Conservation (phyloP, 2,329 filamentous ascomycete species). For the Metarhizium brunneum region DNA sequence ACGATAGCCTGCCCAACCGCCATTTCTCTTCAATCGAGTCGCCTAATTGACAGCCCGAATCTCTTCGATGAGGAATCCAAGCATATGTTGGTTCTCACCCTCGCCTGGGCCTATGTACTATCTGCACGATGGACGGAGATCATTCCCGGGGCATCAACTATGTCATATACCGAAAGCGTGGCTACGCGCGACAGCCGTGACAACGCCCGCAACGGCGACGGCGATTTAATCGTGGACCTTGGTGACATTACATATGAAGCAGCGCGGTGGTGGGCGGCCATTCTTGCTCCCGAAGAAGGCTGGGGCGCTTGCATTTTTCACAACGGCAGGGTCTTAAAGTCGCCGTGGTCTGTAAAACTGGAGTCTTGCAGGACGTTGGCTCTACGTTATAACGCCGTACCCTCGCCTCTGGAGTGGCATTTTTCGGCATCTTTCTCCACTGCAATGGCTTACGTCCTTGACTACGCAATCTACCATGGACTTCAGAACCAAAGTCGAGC, state of each 20-base stretch:
- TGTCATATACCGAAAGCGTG: conserved; percentile 4
- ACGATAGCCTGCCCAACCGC: neutral
- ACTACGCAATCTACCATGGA: conserved; percentile 3
- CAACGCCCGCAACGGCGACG: neutral
- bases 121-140: conserved; percentile 10
- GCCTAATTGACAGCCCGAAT: neutral
- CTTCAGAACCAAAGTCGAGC: conserved; percentile 2
- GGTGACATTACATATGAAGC: conserved; percentile 3
- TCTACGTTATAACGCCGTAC: neutral
- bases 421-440: neutral
- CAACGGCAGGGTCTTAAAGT: neutral
- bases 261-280: conserved; percentile 6
- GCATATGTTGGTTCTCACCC: conserved; percentile 6
- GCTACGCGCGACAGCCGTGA: neutral
- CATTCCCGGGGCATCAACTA: conserved; percentile 1
- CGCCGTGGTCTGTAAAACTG: conserved; percentile 7
- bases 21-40: neutral
- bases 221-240: neutral
- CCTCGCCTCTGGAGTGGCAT: neutral
- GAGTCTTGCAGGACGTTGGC: neutral
- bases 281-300: conserved; percentile 3
- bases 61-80: neutral
- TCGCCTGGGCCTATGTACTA: conserved; percentile 10
- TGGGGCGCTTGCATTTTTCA: conserved; percentile 5
- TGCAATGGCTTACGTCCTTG: conserved; percentile 4